A percentile compares a stretch with the other conserved stretches of the same genome.
These are phyloP conservation scores for Fraxinus pennsylvanica DNA, from an alignment of 257 asterid genomes.

Conservation along the genomic window DNA sequence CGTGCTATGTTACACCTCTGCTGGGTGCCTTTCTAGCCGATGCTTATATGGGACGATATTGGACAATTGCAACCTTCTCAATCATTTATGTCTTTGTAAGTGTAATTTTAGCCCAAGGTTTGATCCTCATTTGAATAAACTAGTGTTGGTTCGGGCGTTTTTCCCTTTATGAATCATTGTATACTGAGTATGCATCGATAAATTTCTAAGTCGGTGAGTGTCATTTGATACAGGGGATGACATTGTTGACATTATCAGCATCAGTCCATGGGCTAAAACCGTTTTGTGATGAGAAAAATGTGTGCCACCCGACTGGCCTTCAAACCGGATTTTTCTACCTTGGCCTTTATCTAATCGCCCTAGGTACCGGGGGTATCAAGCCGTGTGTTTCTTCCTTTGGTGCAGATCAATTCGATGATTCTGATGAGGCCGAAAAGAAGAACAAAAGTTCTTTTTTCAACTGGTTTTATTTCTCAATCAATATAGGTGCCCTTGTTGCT, in stretches of 20 bases:
- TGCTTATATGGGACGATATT: slow-evolving; percentile 73
- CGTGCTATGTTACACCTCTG: slow-evolving; percentile 68
- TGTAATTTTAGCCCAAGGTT: neutral
- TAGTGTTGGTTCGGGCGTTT: neutral
- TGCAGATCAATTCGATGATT: slow-evolving; percentile 67
- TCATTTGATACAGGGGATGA: slow-evolving; percentile 55
- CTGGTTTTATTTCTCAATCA: slow-evolving; percentile 70
- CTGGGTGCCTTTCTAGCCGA: slow-evolving; percentile 74
- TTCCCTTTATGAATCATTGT: neutral
- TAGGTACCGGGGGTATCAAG: slow-evolving; percentile 69
- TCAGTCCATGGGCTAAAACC: slow-evolving; percentile 59
- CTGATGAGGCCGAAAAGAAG: slow-evolving; percentile 48
- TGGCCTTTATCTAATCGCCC: slow-evolving; percentile 63
- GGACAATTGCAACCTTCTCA: slow-evolving; percentile 73
- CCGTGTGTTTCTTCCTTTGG: slow-evolving; percentile 71
- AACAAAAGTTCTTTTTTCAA: slow-evolving; percentile 63
- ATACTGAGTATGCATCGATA: neutral
- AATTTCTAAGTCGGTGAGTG: neutral
- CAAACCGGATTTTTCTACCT: slow-evolving; percentile 48
- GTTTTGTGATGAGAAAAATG: slow-evolving; percentile 29
- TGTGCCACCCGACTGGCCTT: slow-evolving; percentile 47
- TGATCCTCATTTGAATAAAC: neutral
- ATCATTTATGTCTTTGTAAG: slow-evolving; percentile 63
- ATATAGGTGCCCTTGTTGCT: slow-evolving; percentile 67
- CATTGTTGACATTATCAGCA: slow-evolving; percentile 56